These are phyloP conservation scores for Echinosophora koreensis DNA, from an alignment of 306 rosid genomes.

Conservation along the genomic window DNA sequence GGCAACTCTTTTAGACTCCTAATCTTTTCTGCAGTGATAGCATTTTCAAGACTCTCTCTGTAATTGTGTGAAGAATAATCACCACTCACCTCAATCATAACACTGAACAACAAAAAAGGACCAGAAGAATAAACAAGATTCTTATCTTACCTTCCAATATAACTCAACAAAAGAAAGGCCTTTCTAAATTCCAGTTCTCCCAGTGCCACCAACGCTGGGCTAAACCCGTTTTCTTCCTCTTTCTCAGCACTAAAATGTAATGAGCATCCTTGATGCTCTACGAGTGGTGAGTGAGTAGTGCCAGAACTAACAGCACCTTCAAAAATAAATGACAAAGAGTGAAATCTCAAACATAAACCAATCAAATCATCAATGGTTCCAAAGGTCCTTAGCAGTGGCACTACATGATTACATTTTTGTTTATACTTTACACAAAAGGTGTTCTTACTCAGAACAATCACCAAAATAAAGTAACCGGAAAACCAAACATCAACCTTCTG, in stretches of 20 bases:
- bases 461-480: neutral
- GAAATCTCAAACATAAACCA: neutral
- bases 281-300: neutral
- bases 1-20: slow-evolving; percentile 53
- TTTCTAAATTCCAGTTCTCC: slow-evolving; percentile 80
- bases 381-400: neutral
- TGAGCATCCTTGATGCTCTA: neutral
- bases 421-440: no score
- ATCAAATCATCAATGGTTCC: neutral
- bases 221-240: neutral
- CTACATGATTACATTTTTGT: neutral
- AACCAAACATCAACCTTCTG: no score
- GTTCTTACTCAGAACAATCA: neutral
- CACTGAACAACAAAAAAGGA: neutral
- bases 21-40: slow-evolving; percentile 49
- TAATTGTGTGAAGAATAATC: slow-evolving; percentile 15
- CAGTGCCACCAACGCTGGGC: slow-evolving; percentile 53
- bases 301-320: neutral
- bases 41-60: slow-evolving; percentile 51
- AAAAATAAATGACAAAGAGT: neutral
- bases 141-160: slow-evolving; percentile 61
- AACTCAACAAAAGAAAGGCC: slow-evolving; percentile 69
- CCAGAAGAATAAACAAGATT: neutral
- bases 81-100: neutral
- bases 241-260: neutral